Percentiles rank a stretch among this genome's conserved stretches.
Conservation (phyloP, 2,329 filamentous ascomycete genomes). For the Hymenoscyphus infarciens region DNA sequence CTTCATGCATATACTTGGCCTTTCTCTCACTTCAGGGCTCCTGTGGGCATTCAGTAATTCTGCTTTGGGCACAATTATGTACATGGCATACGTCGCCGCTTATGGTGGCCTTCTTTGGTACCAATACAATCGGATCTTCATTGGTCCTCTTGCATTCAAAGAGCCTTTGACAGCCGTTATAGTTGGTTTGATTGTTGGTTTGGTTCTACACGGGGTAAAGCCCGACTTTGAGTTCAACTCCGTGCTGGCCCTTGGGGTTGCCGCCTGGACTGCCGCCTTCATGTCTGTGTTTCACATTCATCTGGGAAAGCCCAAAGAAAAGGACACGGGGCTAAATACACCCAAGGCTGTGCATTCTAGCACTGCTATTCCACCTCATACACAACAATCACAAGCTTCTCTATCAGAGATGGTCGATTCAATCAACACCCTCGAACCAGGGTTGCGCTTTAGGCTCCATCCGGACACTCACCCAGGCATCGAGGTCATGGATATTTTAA, state of each 20-base stretch:
- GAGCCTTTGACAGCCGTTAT: slow-evolving; percentile 43
- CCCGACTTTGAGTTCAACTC: slow-evolving; percentile 42
- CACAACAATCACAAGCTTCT: background rate
- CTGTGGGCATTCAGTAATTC: slow-evolving; percentile 48
- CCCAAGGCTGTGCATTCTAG: slow-evolving; percentile 14
- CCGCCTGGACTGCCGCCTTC: slow-evolving; percentile 51
- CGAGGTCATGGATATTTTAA: slow-evolving; percentile 39
- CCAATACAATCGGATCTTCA: slow-evolving; percentile 48
- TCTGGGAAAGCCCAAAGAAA: slow-evolving; percentile 41
- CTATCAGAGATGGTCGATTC: slow-evolving; percentile 7
- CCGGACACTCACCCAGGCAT: slow-evolving; percentile 23
- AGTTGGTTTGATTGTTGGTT: slow-evolving; percentile 45
- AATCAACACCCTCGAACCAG: background rate
- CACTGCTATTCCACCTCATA: slow-evolving; percentile 4
- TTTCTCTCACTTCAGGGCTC: slow-evolving; percentile 45
- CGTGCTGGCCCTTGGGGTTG: slow-evolving; percentile 44
- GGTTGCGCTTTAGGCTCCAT: slow-evolving; percentile 3
- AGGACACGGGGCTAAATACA: background rate
- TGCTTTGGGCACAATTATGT: slow-evolving; percentile 16
- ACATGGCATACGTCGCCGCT: slow-evolving; percentile 20
- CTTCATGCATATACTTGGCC: slow-evolving; percentile 49
- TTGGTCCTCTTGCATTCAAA: slow-evolving; percentile 46
- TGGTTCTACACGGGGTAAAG: slow-evolving; percentile 39
- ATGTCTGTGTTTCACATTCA: slow-evolving; percentile 47
- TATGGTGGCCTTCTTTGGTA: slow-evolving; percentile 44